Percentiles rank a stretch among this genome's conserved stretches.
phyloP scores from a whole-genome alignment of 176 grass and related monocot species.

The Triticum urartu region DNA sequence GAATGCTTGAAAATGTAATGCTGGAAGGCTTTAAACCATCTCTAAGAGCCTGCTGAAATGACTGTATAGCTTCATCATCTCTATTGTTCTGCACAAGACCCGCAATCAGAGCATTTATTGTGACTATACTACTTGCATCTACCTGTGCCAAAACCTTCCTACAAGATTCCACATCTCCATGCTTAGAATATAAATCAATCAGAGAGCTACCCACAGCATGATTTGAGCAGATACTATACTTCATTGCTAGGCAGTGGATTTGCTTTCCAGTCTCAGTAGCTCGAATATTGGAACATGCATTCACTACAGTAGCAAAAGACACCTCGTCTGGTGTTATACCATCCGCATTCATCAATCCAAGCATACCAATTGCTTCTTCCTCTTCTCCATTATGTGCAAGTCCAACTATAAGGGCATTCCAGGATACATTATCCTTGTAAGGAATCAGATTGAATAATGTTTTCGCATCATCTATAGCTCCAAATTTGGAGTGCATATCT shows the following conservation, averaged over 20 bases:
- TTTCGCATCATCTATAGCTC: slow-evolving; percentile 42
- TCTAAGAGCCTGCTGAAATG: slow-evolving; percentile 47
- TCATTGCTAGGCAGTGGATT: slow-evolving; percentile 50
- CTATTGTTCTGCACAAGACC: slow-evolving; percentile 60
- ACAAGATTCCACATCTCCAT: slow-evolving; percentile 49
- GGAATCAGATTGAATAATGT: slow-evolving; percentile 48
- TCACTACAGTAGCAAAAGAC: slow-evolving; percentile 61
- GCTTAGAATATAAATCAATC: slow-evolving; percentile 68
- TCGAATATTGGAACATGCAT: slow-evolving; percentile 50
- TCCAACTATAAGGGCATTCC: slow-evolving; percentile 79
- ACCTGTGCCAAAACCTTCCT: slow-evolving; percentile 55
- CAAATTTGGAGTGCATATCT: slow-evolving; percentile 75
- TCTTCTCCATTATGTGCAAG: slow-evolving; percentile 53
- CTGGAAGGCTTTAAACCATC: slow-evolving; percentile 51
- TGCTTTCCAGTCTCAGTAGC: slow-evolving; percentile 65
- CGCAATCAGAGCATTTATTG: slow-evolving; percentile 59
- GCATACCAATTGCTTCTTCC: slow-evolving; percentile 40
- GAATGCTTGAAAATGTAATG: slow-evolving; percentile 60
- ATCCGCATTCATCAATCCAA: slow-evolving; percentile 49
- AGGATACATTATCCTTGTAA: slow-evolving; percentile 56
- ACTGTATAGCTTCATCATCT: slow-evolving; percentile 45
- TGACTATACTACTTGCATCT: slow-evolving; percentile 47
- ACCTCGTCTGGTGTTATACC: slow-evolving; percentile 49
- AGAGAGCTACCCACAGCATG: slow-evolving; percentile 54
- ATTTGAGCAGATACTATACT: slow-evolving; percentile 51